phyloP scores from a whole-genome alignment of 495 filamentous ascomycete genomes.

The Tuber brumale region DNA sequence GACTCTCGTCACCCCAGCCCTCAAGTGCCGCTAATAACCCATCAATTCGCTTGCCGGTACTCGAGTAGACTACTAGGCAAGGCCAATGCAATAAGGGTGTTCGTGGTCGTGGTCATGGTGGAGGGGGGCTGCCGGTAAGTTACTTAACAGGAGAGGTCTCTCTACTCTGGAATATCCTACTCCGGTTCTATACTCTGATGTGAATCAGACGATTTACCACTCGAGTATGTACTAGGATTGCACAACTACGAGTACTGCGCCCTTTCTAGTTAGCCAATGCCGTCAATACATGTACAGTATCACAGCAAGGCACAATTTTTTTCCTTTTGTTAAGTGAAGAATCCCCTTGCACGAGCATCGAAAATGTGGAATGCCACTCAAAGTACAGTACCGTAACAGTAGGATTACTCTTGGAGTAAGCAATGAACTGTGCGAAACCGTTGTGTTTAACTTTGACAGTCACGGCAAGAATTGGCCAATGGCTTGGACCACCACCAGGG shows the following conservation, averaged over 20 bases:
- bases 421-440: neutral
- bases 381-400: neutral
- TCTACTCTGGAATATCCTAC: neutral
- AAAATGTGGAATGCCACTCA: neutral
- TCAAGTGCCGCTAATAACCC: neutral
- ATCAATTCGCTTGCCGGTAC: neutral
- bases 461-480: neutral
- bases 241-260: neutral
- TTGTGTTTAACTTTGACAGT: slow-evolving; percentile 3
- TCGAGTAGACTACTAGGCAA: too few species aligned
- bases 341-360: neutral
- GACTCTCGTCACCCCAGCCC: neutral
- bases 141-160: neutral
- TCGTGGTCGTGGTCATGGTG: neutral
- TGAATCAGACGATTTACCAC: neutral
- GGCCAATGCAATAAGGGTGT: neutral
- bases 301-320: neutral
- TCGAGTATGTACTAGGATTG: neutral
- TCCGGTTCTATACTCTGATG: neutral
- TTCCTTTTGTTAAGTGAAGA: neutral
- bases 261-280: neutral
- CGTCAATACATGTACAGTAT: neutral
- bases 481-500: neutral
- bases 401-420: neutral
- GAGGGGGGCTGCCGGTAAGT: neutral